A percentile compares a stretch with the other conserved stretches of the same genome.
phyloP scores from a whole-genome alignment of 1,139 yeast species.

The Geotrichum reessii region DNA sequence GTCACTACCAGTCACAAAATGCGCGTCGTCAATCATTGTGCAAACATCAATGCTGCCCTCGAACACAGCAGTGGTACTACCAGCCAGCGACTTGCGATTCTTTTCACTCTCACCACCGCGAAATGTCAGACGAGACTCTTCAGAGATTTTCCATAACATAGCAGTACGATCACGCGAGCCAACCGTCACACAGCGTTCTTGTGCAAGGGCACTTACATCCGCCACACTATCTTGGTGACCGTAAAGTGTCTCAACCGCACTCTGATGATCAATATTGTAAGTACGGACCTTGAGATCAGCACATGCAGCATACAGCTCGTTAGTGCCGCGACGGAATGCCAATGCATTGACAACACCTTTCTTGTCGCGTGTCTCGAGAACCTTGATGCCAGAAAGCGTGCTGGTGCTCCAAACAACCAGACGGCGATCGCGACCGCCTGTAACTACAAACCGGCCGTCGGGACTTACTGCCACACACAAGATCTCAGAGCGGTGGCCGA shows the following conservation, averaged over 20 bases:
- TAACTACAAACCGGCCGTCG: constrained; percentile 80
- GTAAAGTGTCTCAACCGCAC: constrained; percentile 83
- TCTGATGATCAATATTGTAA: constrained; percentile 74
- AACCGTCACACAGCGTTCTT: constrained; percentile 91
- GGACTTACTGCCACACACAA: constrained; percentile 77
- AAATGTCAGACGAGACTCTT: constrained; percentile 87
- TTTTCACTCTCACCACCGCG: constrained; percentile 70
- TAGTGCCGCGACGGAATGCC: constrained; percentile 71
- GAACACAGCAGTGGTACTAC: constrained; percentile 33
- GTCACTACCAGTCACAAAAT: constrained; percentile 91
- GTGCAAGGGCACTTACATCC: constrained; percentile 71
- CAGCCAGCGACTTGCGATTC: constrained; percentile 32
- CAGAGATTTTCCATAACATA: constrained; percentile 93
- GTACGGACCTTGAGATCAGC: constrained; percentile 88
- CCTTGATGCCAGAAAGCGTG: constrained; percentile 66
- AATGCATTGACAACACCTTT: constrained; percentile 68
- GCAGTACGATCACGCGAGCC: constrained; percentile 94
- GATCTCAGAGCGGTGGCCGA: constrained; percentile 72
- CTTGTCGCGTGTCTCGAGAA: constrained; percentile 63
- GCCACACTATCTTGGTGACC: constrained; percentile 92
- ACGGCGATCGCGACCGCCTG: constrained; percentile 82
- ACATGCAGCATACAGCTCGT: constrained; percentile 87
- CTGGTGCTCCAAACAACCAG: constrained; percentile 83
- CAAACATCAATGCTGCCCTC: constrained; percentile 94
- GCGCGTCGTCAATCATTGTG: constrained; percentile 85